A percentile compares a stretch with the other conserved stretches of the same genome.
phyloP scores from a whole-genome alignment of 2,329 filamentous ascomycete genomes.

The Emergomyces pasteurianus region DNA sequence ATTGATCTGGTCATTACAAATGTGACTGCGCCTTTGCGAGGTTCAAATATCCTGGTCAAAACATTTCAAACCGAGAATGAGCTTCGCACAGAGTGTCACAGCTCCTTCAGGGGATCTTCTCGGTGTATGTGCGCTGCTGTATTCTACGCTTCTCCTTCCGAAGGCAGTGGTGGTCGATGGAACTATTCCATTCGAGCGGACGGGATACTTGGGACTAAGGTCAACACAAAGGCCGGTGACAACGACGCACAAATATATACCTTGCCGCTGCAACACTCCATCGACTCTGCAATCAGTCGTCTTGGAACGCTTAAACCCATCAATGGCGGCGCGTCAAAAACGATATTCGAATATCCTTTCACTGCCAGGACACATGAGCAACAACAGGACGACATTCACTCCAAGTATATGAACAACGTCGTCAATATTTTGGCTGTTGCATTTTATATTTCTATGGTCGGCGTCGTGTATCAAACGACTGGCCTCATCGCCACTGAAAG shows the following conservation, averaged over 20 bases:
- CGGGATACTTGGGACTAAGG: slow-evolving; percentile 52
- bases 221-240: slow-evolving; percentile 44
- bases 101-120: slow-evolving; percentile 54
- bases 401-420: slow-evolving; percentile 59
- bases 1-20: slow-evolving; percentile 59
- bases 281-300: slow-evolving; percentile 57
- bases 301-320: slow-evolving; percentile 23
- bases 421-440: slow-evolving; percentile 66
- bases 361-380: slow-evolving; percentile 60
- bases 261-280: slow-evolving; percentile 64
- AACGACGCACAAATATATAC: slow-evolving; percentile 71
- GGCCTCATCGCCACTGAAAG: slow-evolving; percentile 77
- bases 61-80: slow-evolving; percentile 25
- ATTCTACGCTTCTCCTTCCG: slow-evolving; percentile 62
- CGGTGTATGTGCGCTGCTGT: slow-evolving; percentile 61
- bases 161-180: slow-evolving; percentile 58
- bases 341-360: slow-evolving; percentile 54
- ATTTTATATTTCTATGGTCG: slow-evolving; percentile 68
- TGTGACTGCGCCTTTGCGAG: slow-evolving; percentile 47
- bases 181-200: slow-evolving; percentile 79
- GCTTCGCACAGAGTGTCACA: slow-evolving; percentile 52
- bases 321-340: slow-evolving; percentile 35
- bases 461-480: slow-evolving; percentile 75
- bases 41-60: slow-evolving; percentile 28
- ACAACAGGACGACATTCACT: slow-evolving; percentile 52